phyloP scores from a whole-genome alignment of 1,139 yeast species.

The Fermentozyma sake region DNA sequence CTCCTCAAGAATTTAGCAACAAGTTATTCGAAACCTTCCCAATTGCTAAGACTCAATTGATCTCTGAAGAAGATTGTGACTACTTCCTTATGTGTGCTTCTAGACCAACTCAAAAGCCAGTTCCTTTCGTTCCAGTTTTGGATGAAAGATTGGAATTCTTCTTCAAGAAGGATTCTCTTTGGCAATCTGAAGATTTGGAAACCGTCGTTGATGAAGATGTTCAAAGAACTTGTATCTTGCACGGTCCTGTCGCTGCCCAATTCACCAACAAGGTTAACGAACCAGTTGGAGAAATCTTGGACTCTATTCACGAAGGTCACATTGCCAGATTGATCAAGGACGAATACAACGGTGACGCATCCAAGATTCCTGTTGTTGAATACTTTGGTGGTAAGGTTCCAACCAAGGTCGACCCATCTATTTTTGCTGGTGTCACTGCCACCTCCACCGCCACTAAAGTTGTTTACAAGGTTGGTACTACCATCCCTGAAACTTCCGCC shows the following conservation, averaged over 20 bases:
- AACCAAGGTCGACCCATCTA: conserved; percentile 15
- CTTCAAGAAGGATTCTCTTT: conserved; percentile 96
- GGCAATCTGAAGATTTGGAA: conserved; percentile 98
- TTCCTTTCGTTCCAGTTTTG: conserved; percentile 93
- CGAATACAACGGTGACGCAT: conserved; percentile 62
- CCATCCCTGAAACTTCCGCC: conserved; percentile 43
- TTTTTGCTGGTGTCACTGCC: conserved; percentile 30
- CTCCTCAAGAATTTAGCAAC: conserved; percentile 59
- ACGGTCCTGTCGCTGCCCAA: conserved; percentile 98
- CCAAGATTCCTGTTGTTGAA: conserved; percentile 81
- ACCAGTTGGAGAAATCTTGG: conserved; percentile 89
- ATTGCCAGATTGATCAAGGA: conserved; percentile 65
- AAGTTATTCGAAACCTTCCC: conserved; percentile 66
- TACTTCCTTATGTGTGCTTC: conserved; percentile 81
- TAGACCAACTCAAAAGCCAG: conserved; percentile 90
- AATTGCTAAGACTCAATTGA: conserved; percentile 70
- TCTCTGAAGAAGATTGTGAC: conserved; percentile 94
- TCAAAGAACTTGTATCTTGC: conserved; percentile 95
- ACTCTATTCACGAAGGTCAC: conserved; percentile 86
- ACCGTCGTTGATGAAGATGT: conserved; percentile 96
- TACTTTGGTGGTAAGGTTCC: conserved; percentile 74
- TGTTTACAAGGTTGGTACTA: conserved; percentile 45
- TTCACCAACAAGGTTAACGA: conserved; percentile 82
- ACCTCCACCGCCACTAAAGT: conserved; percentile 32
- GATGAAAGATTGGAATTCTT: conserved; percentile 92